Evolutionary conservation across 768 basidiomycete species (phyloP).

Genomic region (Arthromyces matolae): DNA sequence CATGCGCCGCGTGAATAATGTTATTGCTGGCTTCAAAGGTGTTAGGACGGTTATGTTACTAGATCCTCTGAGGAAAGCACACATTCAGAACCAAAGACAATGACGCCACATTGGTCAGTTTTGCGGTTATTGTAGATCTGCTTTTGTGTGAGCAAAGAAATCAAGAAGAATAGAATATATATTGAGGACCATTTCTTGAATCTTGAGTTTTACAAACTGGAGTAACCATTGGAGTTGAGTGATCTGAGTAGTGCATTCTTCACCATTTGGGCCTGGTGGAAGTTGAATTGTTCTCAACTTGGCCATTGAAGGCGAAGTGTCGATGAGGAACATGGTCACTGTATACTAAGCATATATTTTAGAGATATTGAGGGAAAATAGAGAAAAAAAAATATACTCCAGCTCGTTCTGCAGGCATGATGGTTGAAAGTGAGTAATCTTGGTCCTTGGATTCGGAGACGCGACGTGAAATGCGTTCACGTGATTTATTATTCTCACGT

Average conservation of each 20-base stretch:
- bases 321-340: conserved; percentile 86
- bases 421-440: conserved; percentile 18
- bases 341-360: conserved; percentile 54
- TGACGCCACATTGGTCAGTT: conserved; percentile 91
- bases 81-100: conserved; percentile 84
- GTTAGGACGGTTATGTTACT: conserved; percentile 2
- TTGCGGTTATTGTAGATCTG: conserved; percentile 91
- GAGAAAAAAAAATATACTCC: conserved; percentile 49
- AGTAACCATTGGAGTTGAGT: conserved; percentile 79
- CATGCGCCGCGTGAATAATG: conserved; percentile 52
- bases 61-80: neutral
- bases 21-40: conserved; percentile 57
- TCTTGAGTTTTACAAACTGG: conserved; percentile 85
- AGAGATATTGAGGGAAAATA: neutral
- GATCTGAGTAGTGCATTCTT: conserved; percentile 51
- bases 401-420: conserved; percentile 76
- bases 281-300: conserved; percentile 53
- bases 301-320: conserved; percentile 86
- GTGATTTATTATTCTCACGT: conserved; percentile 24
- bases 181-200: conserved; percentile 77
- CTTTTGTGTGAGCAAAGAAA: neutral
- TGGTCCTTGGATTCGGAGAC: conserved; percentile 21
- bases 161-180: neutral
- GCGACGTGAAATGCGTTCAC: conserved; percentile 32
- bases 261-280: conserved; percentile 48